Evolutionary conservation across 192 early-diverging fungal genomes (phyloP), one percentile per base, ranked within the genome.

Genomic region (Geranomyces variabilis): DNA sequence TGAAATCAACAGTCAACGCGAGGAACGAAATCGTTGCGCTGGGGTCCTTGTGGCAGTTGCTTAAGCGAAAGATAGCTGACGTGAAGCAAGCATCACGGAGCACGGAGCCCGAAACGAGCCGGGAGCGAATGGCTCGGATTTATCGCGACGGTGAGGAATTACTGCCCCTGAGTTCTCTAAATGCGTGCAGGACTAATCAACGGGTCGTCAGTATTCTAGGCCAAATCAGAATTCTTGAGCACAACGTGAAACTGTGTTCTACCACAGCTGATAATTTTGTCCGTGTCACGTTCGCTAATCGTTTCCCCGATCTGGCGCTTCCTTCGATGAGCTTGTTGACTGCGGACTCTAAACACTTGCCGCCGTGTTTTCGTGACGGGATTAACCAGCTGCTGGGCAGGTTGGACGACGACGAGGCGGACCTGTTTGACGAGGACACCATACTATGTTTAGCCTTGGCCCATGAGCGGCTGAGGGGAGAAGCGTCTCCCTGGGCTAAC

Each of bases 401-500:
- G 10, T 30, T 77, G 28, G 19, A 55, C 0, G 58, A 72, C 30
- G 36, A 36, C 7, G 29, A 64, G 24, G 45, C 63, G 26, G 73
- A 63, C 22, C 8, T 55, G 9, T 63, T 79, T 44, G 78, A 79
- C 63, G 74, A 76, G 36, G 78, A 80, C 17, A 76, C 78, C 21
- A 68, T 76, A 1, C 28, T 80, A 36, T 71, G 70, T 36, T 33
- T 80, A 22, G 62, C 72, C 15, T 41, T 80, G 43, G 58, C 66
- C 19, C 58, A 76, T 56, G 75, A 76, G 45, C 28, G 17, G 61
- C 14, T 19, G 21, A n/a, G 33, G 21, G 63, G 63, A 22, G 33
- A 56, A 43, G 19, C 13, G 60, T 75, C 66, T 15, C 47, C 66
- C 13, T 67, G 66, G 66, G 21, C 10, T 6, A 31, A 13, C 5